Evolutionary conservation across 179 eudicot genomes (phyloP).

Genomic region (Camellia oleifera): DNA sequence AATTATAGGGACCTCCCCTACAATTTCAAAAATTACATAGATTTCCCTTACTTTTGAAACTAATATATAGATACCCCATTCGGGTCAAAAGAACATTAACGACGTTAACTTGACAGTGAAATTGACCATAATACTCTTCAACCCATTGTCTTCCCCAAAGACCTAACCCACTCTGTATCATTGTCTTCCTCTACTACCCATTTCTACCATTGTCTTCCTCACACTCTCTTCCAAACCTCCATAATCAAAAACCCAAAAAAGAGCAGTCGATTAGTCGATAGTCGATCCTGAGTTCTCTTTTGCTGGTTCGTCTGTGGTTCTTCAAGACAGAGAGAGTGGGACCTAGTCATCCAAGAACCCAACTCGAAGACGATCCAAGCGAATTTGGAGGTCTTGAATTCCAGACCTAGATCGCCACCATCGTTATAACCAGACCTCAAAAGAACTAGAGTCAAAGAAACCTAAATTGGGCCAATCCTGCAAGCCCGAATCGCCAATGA

Average conservation of each 20-base stretch:
- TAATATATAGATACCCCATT: too few relatives aligned
- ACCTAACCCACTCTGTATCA: too few relatives aligned
- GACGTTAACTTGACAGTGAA: too few relatives aligned
- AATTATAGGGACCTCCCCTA: too few relatives aligned
- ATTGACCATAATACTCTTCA: too few relatives aligned
- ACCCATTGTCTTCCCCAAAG: too few relatives aligned
- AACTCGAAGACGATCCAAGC: constrained; percentile 33
- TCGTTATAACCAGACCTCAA: neutral
- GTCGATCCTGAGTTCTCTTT: constrained; percentile 35
- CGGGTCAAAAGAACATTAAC: too few relatives aligned
- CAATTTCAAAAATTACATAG: too few relatives aligned
- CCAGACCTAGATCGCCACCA: constrained; percentile 9
- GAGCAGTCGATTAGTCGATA: constrained; percentile 26
- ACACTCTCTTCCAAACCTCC: too few relatives aligned
- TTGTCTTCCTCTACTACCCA: too few relatives aligned
- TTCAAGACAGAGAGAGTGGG: constrained; percentile 52
- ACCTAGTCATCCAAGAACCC: constrained; percentile 53
- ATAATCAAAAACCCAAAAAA: constrained; percentile 36
- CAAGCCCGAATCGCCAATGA: constrained; percentile 15
- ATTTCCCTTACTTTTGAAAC: too few relatives aligned
- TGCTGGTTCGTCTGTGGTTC: constrained; percentile 22
- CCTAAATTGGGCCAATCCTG: constrained; percentile 2
- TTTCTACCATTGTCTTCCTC: too few relatives aligned
- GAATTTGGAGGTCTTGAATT: constrained; percentile 24
- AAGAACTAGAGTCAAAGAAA: neutral